phyloP scores from a whole-genome alignment of 2,329 filamentous ascomycete genomes.

The Xylaria sp. region DNA sequence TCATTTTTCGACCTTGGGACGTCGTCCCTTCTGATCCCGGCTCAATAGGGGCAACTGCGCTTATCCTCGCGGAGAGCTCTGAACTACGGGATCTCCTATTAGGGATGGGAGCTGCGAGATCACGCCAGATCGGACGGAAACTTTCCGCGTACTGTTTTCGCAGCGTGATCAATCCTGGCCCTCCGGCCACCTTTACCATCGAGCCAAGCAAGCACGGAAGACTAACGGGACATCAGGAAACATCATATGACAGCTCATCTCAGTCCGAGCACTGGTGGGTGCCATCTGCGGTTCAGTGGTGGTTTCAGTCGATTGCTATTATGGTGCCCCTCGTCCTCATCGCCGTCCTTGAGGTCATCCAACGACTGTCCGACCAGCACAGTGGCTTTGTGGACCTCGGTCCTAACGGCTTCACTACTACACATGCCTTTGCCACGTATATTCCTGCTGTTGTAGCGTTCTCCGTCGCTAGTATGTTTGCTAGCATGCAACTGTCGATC shows the following conservation, averaged over 20 bases:
- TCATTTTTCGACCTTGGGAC: conserved; percentile 28
- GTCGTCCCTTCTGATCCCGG: conserved; percentile 34
- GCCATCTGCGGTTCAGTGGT: conserved; percentile 24
- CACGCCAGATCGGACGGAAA: conserved; percentile 17
- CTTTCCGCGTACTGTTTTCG: conserved; percentile 27
- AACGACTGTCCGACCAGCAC: conserved; percentile 27
- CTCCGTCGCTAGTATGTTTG: conserved; percentile 27
- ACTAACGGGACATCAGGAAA: background rate
- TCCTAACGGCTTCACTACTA: conserved; percentile 16
- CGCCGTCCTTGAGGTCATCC: conserved; percentile 31
- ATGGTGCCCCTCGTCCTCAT: conserved; percentile 24
- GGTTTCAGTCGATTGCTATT: conserved; percentile 31
- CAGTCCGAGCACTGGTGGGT: conserved; percentile 30
- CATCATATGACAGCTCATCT: background rate
- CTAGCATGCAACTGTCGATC: conserved; percentile 26
- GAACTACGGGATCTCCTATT: conserved; percentile 21
- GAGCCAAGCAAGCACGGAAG: conserved; percentile 14
- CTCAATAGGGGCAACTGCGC: conserved; percentile 33
- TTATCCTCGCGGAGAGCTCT: conserved; percentile 30
- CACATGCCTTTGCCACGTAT: conserved; percentile 29
- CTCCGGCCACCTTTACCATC: conserved; percentile 22
- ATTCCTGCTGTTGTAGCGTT: conserved; percentile 30
- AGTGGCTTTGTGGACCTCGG: conserved; percentile 30
- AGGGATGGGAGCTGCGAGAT: conserved; percentile 26
- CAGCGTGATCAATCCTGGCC: conserved; percentile 20